Evolutionary conservation across 2,329 filamentous ascomycete species (phyloP).

Genomic region (Coniochaeta sp.): DNA sequence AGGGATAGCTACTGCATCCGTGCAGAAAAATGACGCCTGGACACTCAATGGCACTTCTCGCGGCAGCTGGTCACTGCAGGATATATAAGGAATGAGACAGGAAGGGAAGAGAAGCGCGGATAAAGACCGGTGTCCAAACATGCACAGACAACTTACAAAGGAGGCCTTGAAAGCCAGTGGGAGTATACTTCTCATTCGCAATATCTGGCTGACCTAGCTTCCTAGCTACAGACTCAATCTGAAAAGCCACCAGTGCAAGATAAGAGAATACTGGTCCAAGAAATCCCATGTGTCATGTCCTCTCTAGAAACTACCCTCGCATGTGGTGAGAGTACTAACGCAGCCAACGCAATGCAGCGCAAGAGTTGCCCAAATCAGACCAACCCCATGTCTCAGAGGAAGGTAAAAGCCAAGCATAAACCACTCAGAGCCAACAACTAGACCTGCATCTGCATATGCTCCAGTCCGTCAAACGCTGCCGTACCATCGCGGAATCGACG

Average conservation of each 20-base stretch:
- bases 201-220: slow-evolving; percentile 1
- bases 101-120: no score
- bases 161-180: no score
- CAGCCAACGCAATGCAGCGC: background rate
- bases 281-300: background rate
- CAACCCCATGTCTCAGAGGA: slow-evolving; percentile 1
- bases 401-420: background rate
- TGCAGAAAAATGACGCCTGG: no score
- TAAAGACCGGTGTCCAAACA: no score
- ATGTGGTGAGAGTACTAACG: background rate
- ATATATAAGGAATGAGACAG: no score
- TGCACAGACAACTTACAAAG: background rate
- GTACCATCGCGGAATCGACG: no score
- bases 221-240: background rate
- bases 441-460: background rate
- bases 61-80: no score
- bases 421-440: background rate
- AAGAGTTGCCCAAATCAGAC: background rate
- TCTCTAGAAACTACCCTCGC: background rate
- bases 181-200: background rate
- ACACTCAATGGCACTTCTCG: no score
- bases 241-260: background rate
- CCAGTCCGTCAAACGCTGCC: no score
- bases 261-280: background rate
- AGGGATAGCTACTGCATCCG: no score